A percentile compares a stretch with the other conserved stretches of the same genome.
These are phyloP conservation scores for Blastobotrys chiropterorum DNA, from an alignment of 805 yeast genomes.

Conservation along the genomic window DNA sequence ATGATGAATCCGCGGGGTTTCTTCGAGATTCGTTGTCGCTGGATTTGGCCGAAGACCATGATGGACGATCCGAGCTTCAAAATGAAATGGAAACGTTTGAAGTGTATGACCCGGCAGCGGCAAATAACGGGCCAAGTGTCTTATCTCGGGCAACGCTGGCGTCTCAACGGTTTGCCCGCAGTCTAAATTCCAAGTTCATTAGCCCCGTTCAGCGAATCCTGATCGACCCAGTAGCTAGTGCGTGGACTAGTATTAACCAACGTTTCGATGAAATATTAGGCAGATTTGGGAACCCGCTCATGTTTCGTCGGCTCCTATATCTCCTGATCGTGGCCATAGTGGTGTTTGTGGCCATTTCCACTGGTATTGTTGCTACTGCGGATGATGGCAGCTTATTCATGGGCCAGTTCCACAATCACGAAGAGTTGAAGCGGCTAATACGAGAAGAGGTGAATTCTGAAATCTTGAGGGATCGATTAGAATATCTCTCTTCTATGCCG, in stretches of 20 bases:
- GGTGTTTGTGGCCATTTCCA: constrained; percentile 51
- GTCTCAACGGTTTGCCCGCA: constrained; percentile 17
- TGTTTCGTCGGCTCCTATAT: constrained; percentile 70
- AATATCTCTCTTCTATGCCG: constrained; percentile 73
- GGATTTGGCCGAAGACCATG: constrained; percentile 1
- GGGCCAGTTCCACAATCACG: constrained; percentile 53
- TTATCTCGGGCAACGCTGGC: constrained; percentile 17
- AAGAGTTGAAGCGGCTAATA: constrained; percentile 44
- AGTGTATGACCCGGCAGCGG: neutral
- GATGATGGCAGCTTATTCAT: constrained; percentile 39
- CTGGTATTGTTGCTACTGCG: constrained; percentile 45
- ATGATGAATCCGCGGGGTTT: constrained; percentile 9
- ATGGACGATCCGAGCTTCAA: constrained; percentile 9
- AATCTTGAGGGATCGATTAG: constrained; percentile 56
- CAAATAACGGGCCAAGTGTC: neutral
- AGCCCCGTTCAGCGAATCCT: constrained; percentile 36
- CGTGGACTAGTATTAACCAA: constrained; percentile 30
- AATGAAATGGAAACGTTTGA: constrained; percentile 1
- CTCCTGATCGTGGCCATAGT: constrained; percentile 57
- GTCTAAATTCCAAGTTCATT: constrained; percentile 25
- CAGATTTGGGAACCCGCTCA: constrained; percentile 77
- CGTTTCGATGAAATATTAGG: constrained; percentile 53
- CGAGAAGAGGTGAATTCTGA: constrained; percentile 47
- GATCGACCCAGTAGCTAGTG: constrained; percentile 43
- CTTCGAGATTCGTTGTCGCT: constrained; percentile 6